These are phyloP conservation scores for Vanrija sp. DNA, from an alignment of 1,284 basidiomycete species.

Conservation along the genomic window DNA sequence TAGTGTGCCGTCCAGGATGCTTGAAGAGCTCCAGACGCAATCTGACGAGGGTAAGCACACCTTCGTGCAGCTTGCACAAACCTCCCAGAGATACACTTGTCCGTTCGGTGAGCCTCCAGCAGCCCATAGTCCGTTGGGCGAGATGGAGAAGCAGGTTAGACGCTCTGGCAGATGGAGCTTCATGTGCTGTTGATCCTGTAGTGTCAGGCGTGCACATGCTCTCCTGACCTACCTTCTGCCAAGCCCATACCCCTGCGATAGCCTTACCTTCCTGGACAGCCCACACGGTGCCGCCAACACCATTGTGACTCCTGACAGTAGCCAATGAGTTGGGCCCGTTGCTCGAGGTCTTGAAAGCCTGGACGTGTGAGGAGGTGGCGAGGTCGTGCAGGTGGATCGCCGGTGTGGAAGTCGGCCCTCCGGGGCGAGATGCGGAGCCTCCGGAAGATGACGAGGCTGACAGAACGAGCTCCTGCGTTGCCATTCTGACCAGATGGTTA, in stretches of 20 bases:
- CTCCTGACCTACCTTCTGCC: slow-evolving; percentile 47
- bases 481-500: slow-evolving; percentile 15
- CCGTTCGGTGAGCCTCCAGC: slow-evolving; percentile 85
- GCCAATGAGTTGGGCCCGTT: slow-evolving; percentile 34
- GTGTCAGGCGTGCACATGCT: background rate
- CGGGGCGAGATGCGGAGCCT: slow-evolving; percentile 14
- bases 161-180: slow-evolving; percentile 89
- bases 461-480: slow-evolving; percentile 44
- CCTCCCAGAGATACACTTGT: slow-evolving; percentile 93
- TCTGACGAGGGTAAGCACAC: slow-evolving; percentile 51
- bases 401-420: slow-evolving; percentile 30
- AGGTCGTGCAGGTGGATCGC: slow-evolving; percentile 49
- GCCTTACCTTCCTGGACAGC: slow-evolving; percentile 51
- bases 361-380: slow-evolving; percentile 42
- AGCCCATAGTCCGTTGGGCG: slow-evolving; percentile 68
- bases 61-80: slow-evolving; percentile 44
- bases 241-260: slow-evolving; percentile 49
- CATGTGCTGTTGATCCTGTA: slow-evolving; percentile 76
- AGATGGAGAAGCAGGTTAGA: slow-evolving; percentile 71
- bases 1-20: slow-evolving; percentile 94
- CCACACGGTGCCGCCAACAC: slow-evolving; percentile 45
- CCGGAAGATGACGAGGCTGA: slow-evolving; percentile 36
- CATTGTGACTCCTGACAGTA: slow-evolving; percentile 33
- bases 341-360: slow-evolving; percentile 48
- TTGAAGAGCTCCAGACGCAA: slow-evolving; percentile 82